Conservation (phyloP, 768 basidiomycete species). For the Suillus subalutaceus region DNA sequence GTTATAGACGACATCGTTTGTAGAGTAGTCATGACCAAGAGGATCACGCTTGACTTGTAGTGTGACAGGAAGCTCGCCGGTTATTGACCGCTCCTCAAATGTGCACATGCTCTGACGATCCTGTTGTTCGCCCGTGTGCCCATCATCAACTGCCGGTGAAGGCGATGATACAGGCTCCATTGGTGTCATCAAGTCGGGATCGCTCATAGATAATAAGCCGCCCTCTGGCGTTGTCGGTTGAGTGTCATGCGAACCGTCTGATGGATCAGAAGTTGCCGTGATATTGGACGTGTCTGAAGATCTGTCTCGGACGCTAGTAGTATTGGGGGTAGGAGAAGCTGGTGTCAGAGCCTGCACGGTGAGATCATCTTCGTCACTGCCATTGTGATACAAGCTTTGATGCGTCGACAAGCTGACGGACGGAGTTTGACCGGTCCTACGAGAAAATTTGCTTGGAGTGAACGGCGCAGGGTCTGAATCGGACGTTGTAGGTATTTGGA, state of each 20-base stretch:
- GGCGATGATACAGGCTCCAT: constrained; percentile 55
- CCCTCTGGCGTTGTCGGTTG: constrained; percentile 50
- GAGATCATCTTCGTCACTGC: constrained; percentile 60
- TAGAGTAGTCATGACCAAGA: constrained; percentile 73
- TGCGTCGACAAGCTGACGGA: constrained; percentile 40
- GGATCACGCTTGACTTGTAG: constrained; percentile 40
- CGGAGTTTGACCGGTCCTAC: constrained; percentile 31
- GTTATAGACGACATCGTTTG: constrained; percentile 89
- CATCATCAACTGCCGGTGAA: constrained; percentile 49
- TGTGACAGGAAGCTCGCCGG: constrained; percentile 54
- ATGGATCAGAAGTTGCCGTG: constrained; percentile 47
- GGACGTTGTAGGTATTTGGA: constrained; percentile 58
- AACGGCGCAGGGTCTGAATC: constrained; percentile 47
- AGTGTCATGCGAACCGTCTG: constrained; percentile 50
- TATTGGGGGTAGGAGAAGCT: constrained; percentile 24
- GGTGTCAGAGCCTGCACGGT: constrained; percentile 55
- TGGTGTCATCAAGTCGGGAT: constrained; percentile 39
- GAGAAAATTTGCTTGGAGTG: constrained; percentile 52
- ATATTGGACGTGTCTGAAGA: constrained; percentile 56
- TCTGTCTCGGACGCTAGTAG: constrained; percentile 35
- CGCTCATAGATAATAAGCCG: constrained; percentile 34
- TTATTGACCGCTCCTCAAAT: constrained; percentile 57
- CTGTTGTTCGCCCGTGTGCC: constrained; percentile 56
- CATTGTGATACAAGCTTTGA: constrained; percentile 39
- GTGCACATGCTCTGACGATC: constrained; percentile 33